These are phyloP conservation scores for Chlamydomonas sp. DNA, from an alignment of 139 green algal genomes.

Conservation along the genomic window DNA sequence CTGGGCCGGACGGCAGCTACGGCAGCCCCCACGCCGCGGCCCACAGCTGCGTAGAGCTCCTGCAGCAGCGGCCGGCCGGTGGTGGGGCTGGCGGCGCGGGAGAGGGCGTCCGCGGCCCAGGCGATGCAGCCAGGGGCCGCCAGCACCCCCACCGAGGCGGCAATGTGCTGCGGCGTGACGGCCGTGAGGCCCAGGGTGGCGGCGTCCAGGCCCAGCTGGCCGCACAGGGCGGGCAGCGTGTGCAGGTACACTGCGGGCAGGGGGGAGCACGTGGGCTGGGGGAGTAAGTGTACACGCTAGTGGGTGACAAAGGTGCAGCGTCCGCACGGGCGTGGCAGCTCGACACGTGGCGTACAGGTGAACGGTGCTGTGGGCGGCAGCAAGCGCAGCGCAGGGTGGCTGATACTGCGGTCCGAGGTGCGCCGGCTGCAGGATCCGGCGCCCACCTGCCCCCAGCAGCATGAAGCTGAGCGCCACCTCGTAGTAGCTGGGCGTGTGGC, in stretches of 20 bases:
- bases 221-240: slow-evolving; percentile 51
- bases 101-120: slow-evolving; percentile 48
- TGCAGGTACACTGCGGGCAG: slow-evolving; percentile 64
- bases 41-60: neutral
- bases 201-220: slow-evolving; percentile 42
- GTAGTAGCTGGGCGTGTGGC: slow-evolving; percentile 60
- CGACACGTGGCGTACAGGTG: too few species aligned
- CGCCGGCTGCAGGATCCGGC: neutral
- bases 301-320: too few species aligned
- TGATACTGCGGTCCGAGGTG: neutral
- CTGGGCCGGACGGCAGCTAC: neutral
- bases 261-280: neutral
- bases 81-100: neutral
- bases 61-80: neutral
- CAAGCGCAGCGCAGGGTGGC: neutral
- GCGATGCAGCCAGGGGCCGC: slow-evolving; percentile 52
- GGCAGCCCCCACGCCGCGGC: too few species aligned
- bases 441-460: slow-evolving; percentile 69
- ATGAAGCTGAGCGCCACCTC: slow-evolving; percentile 80
- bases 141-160: slow-evolving; percentile 53
- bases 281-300: neutral
- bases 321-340: too few species aligned
- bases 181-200: neutral
- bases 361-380: too few species aligned
- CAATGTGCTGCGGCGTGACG: slow-evolving; percentile 45